Conservation (phyloP, 441 rosid species). For the Erodium texanum region DNA sequence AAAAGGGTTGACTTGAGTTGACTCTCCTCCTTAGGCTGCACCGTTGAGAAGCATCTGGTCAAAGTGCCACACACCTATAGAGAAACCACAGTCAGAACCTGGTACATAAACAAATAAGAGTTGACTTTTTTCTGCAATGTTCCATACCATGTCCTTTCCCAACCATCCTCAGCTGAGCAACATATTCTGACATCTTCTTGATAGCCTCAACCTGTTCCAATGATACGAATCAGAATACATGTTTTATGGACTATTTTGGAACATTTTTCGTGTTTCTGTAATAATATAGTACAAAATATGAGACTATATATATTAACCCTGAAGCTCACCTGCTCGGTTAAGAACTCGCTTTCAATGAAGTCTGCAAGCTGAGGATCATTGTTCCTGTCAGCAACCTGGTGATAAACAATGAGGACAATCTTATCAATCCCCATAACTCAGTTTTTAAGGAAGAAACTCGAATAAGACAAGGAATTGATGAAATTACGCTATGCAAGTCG, state of each 20-base stretch:
- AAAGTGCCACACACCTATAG: constrained; percentile 5
- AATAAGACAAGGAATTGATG: background rate
- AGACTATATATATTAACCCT: too few relatives aligned
- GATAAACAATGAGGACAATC: background rate
- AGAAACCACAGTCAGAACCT: background rate
- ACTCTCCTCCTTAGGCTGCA: background rate
- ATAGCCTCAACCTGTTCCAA: constrained; percentile 37
- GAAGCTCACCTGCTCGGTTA: constrained; percentile 40
- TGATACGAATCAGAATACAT: too few relatives aligned
- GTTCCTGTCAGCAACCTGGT: constrained; percentile 47
- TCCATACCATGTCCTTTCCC: constrained; percentile 63
- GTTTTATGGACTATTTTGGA: too few relatives aligned
- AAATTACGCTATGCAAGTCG: constrained; percentile 48
- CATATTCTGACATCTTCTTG: constrained; percentile 51
- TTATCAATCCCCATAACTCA: background rate
- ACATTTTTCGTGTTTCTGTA: too few relatives aligned
- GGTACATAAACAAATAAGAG: background rate
- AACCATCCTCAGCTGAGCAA: constrained; percentile 49
- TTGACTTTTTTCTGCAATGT: background rate
- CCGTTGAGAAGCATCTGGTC: background rate
- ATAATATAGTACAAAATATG: too few relatives aligned
- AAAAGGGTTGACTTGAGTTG: background rate
- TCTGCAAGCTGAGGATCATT: constrained; percentile 61
- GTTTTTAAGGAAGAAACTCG: too few relatives aligned
- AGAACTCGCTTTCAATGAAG: constrained; percentile 51